Evolutionary conservation across 163 green algal genomes (phyloP), one percentile per base, ranked within the genome.

Genomic region (Chlamydomonas reinhardtii): DNA sequence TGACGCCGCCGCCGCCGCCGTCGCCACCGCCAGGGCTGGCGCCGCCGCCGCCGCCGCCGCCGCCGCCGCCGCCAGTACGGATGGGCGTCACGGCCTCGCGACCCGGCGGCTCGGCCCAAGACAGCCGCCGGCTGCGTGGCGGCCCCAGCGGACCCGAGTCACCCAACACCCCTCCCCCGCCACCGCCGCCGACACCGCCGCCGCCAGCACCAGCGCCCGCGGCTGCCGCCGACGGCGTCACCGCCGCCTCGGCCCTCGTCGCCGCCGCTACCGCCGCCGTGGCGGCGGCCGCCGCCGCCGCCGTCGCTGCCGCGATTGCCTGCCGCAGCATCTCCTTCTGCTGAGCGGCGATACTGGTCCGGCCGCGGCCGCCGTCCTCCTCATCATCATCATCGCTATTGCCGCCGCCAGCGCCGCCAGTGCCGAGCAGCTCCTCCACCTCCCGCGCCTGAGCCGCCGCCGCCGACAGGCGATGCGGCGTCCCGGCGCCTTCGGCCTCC

Each of bases 271-370:
- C 64, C 66, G 43, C 31, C 31, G 77, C 65, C 76, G 20, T 35
- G 5, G 62, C 62, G 27, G 62, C 64, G 5, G 25, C 25, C 1
- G 65, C 48, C 4, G 43, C 29, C 27, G 65, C 66, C 9, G 66
- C 77, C 17, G 77, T 68, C 5, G 77, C 77, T 4, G 77, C 65
- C 32, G 77, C 76, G 12, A 31, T 64, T 12, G 72, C 77, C 39
- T 59, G 65, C 65, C 77, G 77, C 43, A 84, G 66, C 31, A 37
- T 71, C 17, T 54, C 77, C 29, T 76, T 39, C 66, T 84, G 77
- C 48, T 68, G 65, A 22, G 14, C 31, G 66, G 65, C 48, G 14
- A 56, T 56, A 14, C 48, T 56, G 48, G 48, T 56, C 48, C 48
- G 48, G 48, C 48, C 73, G 34, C 48, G 48, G 48, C 48, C 73